Percentiles rank a stretch among this genome's conserved stretches.
Evolutionary conservation across 1,284 basidiomycete species (phyloP).

Genomic region (Rhodotorula sp.): DNA sequence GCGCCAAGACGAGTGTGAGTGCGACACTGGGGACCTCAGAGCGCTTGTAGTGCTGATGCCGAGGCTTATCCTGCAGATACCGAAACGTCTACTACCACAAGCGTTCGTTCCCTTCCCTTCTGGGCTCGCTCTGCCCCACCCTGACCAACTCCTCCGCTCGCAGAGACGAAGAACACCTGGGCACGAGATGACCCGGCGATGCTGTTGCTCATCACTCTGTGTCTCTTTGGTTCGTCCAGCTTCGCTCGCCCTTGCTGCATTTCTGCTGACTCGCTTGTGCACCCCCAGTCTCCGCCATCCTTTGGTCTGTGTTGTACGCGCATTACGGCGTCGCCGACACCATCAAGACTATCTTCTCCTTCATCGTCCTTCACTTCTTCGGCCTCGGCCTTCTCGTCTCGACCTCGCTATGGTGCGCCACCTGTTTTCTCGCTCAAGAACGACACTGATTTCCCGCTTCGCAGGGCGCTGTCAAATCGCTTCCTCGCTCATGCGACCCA

Average conservation of each 20-base stretch:
- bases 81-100: conserved; percentile 90
- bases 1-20: conserved; percentile 85
- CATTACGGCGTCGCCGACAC: conserved; percentile 60
- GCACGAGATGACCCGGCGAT: conserved; percentile 93
- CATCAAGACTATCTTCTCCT: conserved; percentile 62
- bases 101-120: conserved; percentile 54
- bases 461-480: conserved; percentile 40
- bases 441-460: not conserved
- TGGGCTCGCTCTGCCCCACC: not conserved
- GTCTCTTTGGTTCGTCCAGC: conserved; percentile 60
- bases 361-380: conserved; percentile 84
- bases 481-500: conserved; percentile 46
- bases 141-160: conserved; percentile 25
- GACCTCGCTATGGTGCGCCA: conserved; percentile 68
- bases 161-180: conserved; percentile 98
- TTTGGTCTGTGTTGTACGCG: conserved; percentile 81
- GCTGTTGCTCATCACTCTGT: conserved; percentile 74
- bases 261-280: conserved; percentile 4
- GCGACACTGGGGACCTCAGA: not conserved
- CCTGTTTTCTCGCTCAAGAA: too few relatives aligned
- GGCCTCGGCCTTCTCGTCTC: conserved; percentile 69
- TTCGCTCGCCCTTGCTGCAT: not conserved
- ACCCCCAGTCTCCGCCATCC: conserved; percentile 64
- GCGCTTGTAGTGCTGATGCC: too few relatives aligned
- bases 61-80: too few relatives aligned